phyloP scores from a whole-genome alignment of 108 stramenopile species.

The Fistulifera pelliculosa region DNA sequence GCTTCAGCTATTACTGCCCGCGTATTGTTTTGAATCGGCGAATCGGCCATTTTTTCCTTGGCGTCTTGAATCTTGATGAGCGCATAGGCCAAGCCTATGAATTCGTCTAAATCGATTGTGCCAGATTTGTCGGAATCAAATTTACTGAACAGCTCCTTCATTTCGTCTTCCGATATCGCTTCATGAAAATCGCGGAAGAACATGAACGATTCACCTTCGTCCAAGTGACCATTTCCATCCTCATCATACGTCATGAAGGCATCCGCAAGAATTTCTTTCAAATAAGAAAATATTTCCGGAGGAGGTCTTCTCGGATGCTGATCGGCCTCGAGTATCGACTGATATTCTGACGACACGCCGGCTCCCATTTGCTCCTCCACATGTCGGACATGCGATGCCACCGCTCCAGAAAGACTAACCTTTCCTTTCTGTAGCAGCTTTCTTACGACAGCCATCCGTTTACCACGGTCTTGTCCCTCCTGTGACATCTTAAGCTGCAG shows the following conservation, averaged over 20 bases:
- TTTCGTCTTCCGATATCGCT: conserved; percentile 28
- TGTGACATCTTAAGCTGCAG: conserved; percentile 60
- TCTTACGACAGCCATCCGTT: conserved; percentile 60
- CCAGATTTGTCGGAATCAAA: conserved; percentile 70
- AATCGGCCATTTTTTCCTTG: conserved; percentile 3
- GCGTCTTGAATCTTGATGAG: conserved; percentile 39
- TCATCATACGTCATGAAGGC: conserved; percentile 83
- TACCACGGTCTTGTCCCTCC: conserved; percentile 46
- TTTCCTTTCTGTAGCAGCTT: conserved; percentile 52
- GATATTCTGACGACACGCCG: conserved; percentile 8
- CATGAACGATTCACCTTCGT: conserved; percentile 56
- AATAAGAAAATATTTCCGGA: conserved; percentile 29
- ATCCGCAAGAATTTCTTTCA: conserved; percentile 64
- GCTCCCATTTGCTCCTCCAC: conserved; percentile 10
- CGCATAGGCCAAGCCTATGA: conserved; percentile 72
- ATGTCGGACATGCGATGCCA: conserved; percentile 34
- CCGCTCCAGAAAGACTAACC: conserved; percentile 52
- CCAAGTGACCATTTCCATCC: conserved; percentile 55
- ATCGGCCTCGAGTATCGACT: conserved; percentile 11
- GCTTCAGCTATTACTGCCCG: conserved; percentile 3
- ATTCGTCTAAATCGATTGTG: conserved; percentile 78
- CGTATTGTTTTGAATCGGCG: neutral
- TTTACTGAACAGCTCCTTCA: conserved; percentile 40
- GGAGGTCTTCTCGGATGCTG: conserved; percentile 15
- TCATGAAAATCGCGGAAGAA: conserved; percentile 81